These are phyloP conservation scores for Yamadazyma trypodendri DNA, from an alignment of 1,139 yeast species.

Conservation along the genomic window DNA sequence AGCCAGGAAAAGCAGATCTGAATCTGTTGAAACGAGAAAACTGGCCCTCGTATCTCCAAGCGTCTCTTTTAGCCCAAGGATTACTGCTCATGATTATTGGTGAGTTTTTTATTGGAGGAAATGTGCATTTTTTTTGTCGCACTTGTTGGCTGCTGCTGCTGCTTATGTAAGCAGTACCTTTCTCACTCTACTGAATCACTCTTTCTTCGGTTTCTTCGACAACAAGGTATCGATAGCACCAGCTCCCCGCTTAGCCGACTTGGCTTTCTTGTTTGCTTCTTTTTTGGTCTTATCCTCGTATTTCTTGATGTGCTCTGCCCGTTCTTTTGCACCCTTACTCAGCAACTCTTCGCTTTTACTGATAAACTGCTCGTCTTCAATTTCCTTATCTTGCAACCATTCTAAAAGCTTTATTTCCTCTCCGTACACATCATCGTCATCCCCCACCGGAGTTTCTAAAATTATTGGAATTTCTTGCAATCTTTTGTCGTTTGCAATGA, in stretches of 20 bases:
- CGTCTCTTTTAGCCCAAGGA: slow-evolving; percentile 71
- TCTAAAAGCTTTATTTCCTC: slow-evolving; percentile 77
- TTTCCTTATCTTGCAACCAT: slow-evolving; percentile 59
- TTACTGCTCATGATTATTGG: slow-evolving; percentile 25
- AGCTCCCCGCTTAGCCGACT: slow-evolving; percentile 14
- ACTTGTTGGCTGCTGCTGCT: not conserved
- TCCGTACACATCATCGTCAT: slow-evolving; percentile 63
- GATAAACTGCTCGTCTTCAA: slow-evolving; percentile 55
- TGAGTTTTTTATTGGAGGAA: slow-evolving; percentile 12
- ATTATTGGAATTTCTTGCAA: slow-evolving; percentile 72
- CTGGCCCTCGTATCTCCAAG: slow-evolving; percentile 88
- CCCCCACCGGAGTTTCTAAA: slow-evolving; percentile 82
- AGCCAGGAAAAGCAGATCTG: slow-evolving; percentile 78
- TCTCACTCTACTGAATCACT: not conserved
- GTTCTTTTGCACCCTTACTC: slow-evolving; percentile 55
- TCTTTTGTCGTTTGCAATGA: slow-evolving; percentile 66
- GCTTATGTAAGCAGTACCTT: slow-evolving; percentile 1
- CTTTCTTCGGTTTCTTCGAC: slow-evolving; percentile 2
- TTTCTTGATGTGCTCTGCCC: slow-evolving; percentile 49
- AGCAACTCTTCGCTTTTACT: slow-evolving; percentile 51
- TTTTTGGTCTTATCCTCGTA: slow-evolving; percentile 32
- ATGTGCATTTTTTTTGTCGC: slow-evolving; percentile 1
- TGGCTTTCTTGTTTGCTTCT: slow-evolving; percentile 7
- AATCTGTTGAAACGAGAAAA: slow-evolving; percentile 72
- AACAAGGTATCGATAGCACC: slow-evolving; percentile 21